Conservation (phyloP, 2,329 filamentous ascomycete species). For the Colletotrichum tropicale region DNA sequence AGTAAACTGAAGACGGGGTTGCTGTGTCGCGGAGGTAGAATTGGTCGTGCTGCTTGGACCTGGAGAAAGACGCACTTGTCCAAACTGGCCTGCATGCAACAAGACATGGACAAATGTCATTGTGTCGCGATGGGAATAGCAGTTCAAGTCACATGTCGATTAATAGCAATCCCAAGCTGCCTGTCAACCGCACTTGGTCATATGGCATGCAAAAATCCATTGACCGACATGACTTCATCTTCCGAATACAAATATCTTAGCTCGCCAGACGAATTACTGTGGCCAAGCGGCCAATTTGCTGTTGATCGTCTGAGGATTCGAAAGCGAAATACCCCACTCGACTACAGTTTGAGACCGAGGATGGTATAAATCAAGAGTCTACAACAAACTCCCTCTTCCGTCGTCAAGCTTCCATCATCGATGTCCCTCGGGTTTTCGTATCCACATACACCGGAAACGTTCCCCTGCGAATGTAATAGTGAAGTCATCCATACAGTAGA, state of each 20-base stretch:
- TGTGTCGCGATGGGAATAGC: no score
- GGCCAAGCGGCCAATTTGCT: neutral
- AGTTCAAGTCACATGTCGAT: neutral
- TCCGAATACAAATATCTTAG: neutral
- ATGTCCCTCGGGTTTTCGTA: neutral
- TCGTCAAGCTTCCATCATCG: neutral
- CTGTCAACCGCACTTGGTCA: no score
- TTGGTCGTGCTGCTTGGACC: neutral
- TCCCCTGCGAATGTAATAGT: neutral
- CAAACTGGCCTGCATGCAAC: no score
- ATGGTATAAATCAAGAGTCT: accelerated
- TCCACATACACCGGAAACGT: neutral
- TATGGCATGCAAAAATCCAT: no score
- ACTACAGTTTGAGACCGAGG: neutral
- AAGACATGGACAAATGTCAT: no score
- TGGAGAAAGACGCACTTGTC: no score
- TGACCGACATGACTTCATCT: neutral
- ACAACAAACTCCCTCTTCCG: neutral
- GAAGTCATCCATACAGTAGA: accelerated
- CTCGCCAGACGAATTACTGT: accelerated
- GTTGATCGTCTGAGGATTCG: no score
- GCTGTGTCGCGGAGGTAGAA: no score
- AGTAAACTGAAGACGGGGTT: no score
- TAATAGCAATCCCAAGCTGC: neutral
- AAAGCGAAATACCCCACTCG: neutral